phyloP scores from a whole-genome alignment of 192 early-diverging fungal genomes.

The Podila epicladia region DNA sequence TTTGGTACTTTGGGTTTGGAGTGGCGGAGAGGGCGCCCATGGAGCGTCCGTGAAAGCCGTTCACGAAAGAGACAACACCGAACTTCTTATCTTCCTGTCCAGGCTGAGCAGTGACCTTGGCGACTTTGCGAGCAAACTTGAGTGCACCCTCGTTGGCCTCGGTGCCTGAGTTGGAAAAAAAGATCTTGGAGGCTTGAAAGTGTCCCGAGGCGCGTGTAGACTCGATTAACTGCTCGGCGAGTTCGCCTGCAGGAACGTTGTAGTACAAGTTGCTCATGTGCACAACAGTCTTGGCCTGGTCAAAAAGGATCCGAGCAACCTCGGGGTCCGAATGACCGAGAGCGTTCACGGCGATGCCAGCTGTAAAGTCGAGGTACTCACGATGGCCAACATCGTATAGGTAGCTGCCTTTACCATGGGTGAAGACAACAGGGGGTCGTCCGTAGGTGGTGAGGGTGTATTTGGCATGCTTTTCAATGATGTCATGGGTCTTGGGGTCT shows the following conservation, averaged over 20 bases:
- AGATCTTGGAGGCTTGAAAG: conserved; percentile 74
- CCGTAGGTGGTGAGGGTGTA: conserved; percentile 78
- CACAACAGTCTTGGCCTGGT: conserved; percentile 86
- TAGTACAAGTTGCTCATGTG: conserved; percentile 95
- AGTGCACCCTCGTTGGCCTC: conserved; percentile 98
- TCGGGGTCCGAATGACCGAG: conserved; percentile 89
- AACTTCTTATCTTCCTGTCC: conserved; percentile 66
- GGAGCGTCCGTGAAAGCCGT: conserved; percentile 96
- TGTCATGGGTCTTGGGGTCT: conserved; percentile 49
- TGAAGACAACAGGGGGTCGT: conserved; percentile 77
- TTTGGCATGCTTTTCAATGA: conserved; percentile 59
- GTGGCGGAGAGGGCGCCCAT: conserved; percentile 98
- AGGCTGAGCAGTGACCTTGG: conserved; percentile 63
- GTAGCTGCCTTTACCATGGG: conserved; percentile 83
- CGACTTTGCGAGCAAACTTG: conserved; percentile 96
- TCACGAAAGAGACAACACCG: conserved; percentile 85
- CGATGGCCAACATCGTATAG: conserved; percentile 82
- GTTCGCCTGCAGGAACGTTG: conserved; percentile 84
- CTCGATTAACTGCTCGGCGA: conserved; percentile 81
- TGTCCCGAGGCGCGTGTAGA: conserved; percentile 60
- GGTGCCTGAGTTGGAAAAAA: conserved; percentile 97
- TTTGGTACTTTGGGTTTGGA: conserved; percentile 92
- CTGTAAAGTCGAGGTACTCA: conserved; percentile 90
- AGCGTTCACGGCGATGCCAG: conserved; percentile 95
- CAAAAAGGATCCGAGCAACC: conserved; percentile 74